Conservation (phyloP, 148 eudicot genomes). For the Chenopodium album region DNA sequence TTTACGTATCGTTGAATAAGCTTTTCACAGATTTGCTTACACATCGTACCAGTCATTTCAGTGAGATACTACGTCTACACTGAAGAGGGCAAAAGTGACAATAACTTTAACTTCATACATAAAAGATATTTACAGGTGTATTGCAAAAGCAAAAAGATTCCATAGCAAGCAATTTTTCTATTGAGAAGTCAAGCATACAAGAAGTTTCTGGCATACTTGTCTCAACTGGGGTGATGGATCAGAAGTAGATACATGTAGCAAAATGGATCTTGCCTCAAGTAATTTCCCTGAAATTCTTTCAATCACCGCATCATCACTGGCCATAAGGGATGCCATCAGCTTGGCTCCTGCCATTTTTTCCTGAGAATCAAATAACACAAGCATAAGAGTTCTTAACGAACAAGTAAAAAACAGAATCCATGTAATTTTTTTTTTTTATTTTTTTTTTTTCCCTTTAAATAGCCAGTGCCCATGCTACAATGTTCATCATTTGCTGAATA, state of each 20-base stretch:
- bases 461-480: neutral
- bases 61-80: neutral
- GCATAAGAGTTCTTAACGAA: neutral
- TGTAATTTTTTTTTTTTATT: neutral
- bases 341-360: slow-evolving; percentile 68
- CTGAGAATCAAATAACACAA: slow-evolving; percentile 28
- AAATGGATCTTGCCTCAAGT: slow-evolving; percentile 46
- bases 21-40: neutral
- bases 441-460: neutral
- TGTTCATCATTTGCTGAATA: too few species aligned
- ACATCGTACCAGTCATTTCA: neutral
- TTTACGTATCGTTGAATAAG: neutral
- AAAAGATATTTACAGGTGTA: slow-evolving; percentile 3
- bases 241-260: slow-evolving; percentile 34
- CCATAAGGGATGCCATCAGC: slow-evolving; percentile 62
- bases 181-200: slow-evolving; percentile 46
- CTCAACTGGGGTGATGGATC: slow-evolving; percentile 53
- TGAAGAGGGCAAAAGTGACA: too few species aligned
- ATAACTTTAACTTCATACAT: neutral
- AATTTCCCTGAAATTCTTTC: slow-evolving; percentile 46
- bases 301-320: slow-evolving; percentile 54
- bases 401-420: neutral
- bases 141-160: neutral
- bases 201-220: slow-evolving; percentile 48
- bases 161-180: slow-evolving; percentile 2